phyloP scores from a whole-genome alignment of 192 early-diverging fungal genomes.

The Backusella liffmaniae region DNA sequence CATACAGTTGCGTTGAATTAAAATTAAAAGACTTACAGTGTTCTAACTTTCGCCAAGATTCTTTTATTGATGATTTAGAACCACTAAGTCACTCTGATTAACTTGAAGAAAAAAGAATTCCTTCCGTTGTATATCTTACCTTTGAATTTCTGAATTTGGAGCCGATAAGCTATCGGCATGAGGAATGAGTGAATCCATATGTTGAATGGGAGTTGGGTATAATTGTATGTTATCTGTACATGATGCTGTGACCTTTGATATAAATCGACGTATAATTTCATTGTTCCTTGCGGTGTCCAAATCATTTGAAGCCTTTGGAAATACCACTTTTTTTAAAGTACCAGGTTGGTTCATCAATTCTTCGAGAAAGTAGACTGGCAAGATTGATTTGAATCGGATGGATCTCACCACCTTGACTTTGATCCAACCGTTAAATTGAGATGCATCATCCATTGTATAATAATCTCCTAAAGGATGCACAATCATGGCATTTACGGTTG shows the following conservation, averaged over 20 bases:
- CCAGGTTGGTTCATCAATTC: slow-evolving; percentile 7
- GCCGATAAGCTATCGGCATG: not conserved
- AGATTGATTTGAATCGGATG: not conserved
- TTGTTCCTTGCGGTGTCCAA: not conserved
- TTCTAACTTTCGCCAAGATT: slow-evolving; percentile 18
- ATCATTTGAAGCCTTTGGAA: not conserved
- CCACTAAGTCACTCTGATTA: not conserved
- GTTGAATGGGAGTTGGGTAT: slow-evolving; percentile 9
- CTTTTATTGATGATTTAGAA: not conserved
- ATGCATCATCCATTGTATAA: not conserved
- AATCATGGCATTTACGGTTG: not conserved
- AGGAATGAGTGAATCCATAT: not conserved
- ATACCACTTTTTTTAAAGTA: slow-evolving; percentile 20
- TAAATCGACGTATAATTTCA: slow-evolving; percentile 4
- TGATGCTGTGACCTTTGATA: slow-evolving; percentile 11
- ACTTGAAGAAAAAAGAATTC: not conserved
- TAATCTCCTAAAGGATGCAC: slow-evolving; percentile 19
- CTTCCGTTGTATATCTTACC: not conserved
- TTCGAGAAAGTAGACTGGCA: slow-evolving; percentile 12
- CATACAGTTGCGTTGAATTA: not conserved
- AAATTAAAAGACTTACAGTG: not conserved
- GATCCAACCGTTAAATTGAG: slow-evolving; percentile 17
- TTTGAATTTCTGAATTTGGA: not conserved
- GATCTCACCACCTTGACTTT: slow-evolving; percentile 21
- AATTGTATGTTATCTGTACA: not conserved